These are phyloP conservation scores for Odontarrhena argentea DNA, from an alignment of 345 rosid genomes.

Conservation along the genomic window DNA sequence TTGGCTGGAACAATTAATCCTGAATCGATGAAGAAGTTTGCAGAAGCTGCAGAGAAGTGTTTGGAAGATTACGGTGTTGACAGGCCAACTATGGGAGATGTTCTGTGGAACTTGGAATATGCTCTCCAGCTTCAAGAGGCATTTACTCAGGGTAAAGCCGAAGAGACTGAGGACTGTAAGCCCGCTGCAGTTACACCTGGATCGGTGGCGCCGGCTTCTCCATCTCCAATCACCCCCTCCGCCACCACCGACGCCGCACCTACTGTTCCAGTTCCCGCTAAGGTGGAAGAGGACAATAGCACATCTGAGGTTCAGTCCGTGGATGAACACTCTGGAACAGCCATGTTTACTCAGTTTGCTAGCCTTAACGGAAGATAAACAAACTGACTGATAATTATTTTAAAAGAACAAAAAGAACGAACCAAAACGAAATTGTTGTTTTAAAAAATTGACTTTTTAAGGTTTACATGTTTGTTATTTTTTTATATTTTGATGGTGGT, in stretches of 20 bases:
- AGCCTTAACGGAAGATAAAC: conserved; percentile 64
- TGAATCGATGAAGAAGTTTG: conserved; percentile 58
- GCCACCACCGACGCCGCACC: conserved; percentile 33
- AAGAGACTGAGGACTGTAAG: conserved; percentile 51
- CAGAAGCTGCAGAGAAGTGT: conserved; percentile 49
- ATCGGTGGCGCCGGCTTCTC: conserved; percentile 20
- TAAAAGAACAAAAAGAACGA: background rate
- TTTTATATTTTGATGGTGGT: conserved; percentile 21
- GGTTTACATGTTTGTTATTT: conserved; percentile 30
- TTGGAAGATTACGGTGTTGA: conserved; percentile 46
- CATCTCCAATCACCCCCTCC: conserved; percentile 40
- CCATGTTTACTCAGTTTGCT: conserved; percentile 63
- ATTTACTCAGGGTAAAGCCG: conserved; percentile 53
- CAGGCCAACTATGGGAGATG: conserved; percentile 50
- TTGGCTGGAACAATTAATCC: conserved; percentile 55
- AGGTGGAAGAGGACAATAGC: conserved; percentile 45
- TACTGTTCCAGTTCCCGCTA: conserved; percentile 40
- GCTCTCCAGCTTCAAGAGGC: conserved; percentile 79
- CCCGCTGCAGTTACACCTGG: conserved; percentile 44
- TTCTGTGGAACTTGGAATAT: conserved; percentile 47
- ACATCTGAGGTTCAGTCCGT: conserved; percentile 48
- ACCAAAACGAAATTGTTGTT: conserved; percentile 26
- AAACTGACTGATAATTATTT: conserved; percentile 12
- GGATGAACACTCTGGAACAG: conserved; percentile 68
- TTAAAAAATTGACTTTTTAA: conserved; percentile 10